phyloP scores from a whole-genome alignment of 345 rosid genomes.

The Syzygium aromaticum region DNA sequence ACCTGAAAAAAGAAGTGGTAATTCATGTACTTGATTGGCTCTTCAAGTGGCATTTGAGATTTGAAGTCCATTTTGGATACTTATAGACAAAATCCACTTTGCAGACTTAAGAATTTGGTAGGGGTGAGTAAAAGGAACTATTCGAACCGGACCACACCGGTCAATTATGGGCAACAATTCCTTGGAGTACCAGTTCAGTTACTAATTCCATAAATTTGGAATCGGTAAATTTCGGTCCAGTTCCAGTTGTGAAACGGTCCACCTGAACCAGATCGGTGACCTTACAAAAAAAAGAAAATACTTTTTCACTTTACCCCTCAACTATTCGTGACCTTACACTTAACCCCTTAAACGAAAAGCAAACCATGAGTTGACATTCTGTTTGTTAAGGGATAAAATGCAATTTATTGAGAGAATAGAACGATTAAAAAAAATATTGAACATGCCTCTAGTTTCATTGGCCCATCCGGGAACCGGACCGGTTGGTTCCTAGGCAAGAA shows the following conservation, averaged over 20 bases:
- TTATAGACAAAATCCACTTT: neutral
- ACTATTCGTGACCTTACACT: neutral
- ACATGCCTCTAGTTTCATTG: fast-evolving
- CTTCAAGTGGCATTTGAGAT: neutral
- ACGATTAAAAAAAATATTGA: too few relatives aligned
- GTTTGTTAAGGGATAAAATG: neutral
- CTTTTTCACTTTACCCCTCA: neutral
- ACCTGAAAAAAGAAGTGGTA: too few relatives aligned
- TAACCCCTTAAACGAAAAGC: neutral
- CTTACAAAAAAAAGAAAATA: neutral
- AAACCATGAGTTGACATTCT: neutral
- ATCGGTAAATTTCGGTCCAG: too few relatives aligned
- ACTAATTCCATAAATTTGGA: too few relatives aligned
- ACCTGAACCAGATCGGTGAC: too few relatives aligned
- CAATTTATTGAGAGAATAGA: too few relatives aligned
- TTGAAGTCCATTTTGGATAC: neutral
- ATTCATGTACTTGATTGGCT: neutral
- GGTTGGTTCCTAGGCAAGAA: too few relatives aligned
- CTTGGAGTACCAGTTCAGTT: too few relatives aligned
- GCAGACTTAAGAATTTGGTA: neutral
- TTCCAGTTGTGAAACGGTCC: too few relatives aligned
- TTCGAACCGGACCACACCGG: too few relatives aligned
- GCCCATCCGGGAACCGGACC: fast-evolving
- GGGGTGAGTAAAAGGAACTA: too few relatives aligned
- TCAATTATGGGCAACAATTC: too few relatives aligned